Conservation (phyloP, 371 early-diverging fungal genomes). For the Mucor racemosus region DNA sequence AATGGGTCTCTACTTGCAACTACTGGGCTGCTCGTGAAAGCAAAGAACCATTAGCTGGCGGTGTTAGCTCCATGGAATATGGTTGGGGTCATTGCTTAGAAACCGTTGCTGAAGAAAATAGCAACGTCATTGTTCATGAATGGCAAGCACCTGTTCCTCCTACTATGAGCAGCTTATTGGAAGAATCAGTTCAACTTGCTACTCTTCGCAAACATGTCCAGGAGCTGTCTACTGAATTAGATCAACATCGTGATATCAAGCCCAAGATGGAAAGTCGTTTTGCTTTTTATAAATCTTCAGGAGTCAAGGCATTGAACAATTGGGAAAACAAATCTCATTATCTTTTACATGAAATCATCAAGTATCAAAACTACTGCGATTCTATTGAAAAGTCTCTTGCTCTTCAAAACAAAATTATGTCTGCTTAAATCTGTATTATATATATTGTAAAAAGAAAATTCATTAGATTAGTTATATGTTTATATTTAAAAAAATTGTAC, state of each 20-base stretch:
- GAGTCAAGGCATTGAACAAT: constrained; percentile 75
- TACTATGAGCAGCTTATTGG: constrained; percentile 36
- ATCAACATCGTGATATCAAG: constrained; percentile 50
- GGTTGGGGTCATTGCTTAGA: constrained; percentile 82
- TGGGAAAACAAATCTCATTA: constrained; percentile 90
- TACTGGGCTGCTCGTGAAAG: constrained; percentile 92
- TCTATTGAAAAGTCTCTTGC: constrained; percentile 69
- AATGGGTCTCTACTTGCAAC: constrained; percentile 89
- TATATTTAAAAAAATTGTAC: not conserved
- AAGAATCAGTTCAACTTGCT: constrained; percentile 41
- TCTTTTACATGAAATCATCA: constrained; percentile 84
- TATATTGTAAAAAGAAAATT: not conserved
- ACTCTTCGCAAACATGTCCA: constrained; percentile 36
- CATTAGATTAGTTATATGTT: not conserved
- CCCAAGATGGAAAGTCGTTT: constrained; percentile 50
- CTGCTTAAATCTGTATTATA: constrained; percentile 4
- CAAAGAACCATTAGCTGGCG: constrained; percentile 86
- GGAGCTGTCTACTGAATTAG: constrained; percentile 41
- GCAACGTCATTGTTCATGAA: constrained; percentile 24
- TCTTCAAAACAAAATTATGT: constrained; percentile 31
- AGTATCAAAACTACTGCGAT: constrained; percentile 86
- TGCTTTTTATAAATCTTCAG: constrained; percentile 29
- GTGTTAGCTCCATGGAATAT: constrained; percentile 87
- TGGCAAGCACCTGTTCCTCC: constrained; percentile 50
- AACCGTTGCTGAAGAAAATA: not conserved